Evolutionary conservation across 257 asterid species (phyloP).

Genomic region (Penstemon eatonii): DNA sequence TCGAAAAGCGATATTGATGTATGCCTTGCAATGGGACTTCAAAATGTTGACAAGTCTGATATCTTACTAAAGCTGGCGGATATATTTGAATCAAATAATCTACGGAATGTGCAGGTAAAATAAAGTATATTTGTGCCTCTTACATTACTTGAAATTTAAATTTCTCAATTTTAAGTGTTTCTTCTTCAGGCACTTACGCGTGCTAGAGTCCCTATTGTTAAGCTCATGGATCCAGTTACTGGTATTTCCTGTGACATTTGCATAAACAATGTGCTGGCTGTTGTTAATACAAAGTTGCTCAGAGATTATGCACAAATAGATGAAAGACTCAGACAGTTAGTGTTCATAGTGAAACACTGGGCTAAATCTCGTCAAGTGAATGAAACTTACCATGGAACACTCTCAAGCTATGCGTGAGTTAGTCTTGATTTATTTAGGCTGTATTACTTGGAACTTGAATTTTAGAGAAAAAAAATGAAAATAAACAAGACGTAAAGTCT

Average conservation of each 20-base stretch:
- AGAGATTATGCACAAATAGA: constrained; percentile 85
- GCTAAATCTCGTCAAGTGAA: constrained; percentile 93
- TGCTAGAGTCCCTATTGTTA: constrained; percentile 94
- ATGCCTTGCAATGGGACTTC: constrained; percentile 75
- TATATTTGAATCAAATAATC: constrained; percentile 60
- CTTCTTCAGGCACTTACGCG: constrained; percentile 86
- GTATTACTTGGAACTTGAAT: no score
- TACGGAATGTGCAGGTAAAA: constrained; percentile 87
- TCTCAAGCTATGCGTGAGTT: constrained; percentile 97
- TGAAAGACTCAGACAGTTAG: constrained; percentile 80
- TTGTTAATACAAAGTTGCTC: constrained; percentile 87
- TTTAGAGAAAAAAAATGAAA: no score
- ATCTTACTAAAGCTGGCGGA: constrained; percentile 84
- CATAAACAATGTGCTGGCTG: constrained; percentile 86
- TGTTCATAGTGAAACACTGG: constrained; percentile 95
- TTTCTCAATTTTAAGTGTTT: neutral
- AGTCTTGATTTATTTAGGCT: constrained; percentile 2
- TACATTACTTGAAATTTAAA: neutral
- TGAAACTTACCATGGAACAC: constrained; percentile 89
- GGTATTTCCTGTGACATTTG: constrained; percentile 91
- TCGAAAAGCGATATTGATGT: constrained; percentile 88
- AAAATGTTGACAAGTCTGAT: constrained; percentile 57
- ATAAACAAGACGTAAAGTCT: no score
- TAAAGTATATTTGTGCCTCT: neutral
- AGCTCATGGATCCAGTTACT: constrained; percentile 95